Evolutionary conservation across 1,139 yeast species (phyloP), one percentile per base, ranked within the genome.

Genomic region (Blastobotrys capitulatus): DNA sequence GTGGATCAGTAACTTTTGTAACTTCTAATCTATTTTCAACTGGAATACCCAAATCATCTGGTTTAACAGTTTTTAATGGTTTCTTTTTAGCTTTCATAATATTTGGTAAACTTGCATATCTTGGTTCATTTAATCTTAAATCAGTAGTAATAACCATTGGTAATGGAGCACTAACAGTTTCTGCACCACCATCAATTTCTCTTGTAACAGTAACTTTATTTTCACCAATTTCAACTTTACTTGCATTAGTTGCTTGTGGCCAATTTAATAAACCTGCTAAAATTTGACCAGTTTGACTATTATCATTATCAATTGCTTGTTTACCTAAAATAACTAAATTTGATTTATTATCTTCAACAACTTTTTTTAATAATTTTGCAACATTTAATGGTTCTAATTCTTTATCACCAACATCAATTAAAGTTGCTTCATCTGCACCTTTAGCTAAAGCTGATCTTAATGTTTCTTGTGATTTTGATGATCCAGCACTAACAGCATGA

Each of bases 41-140:
- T 46, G 83, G 87, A 31, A 88, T 74, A 25, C 82, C 87, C 54
- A 86, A 78, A 60, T 86, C 95, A n/a, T 74, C 72, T 16, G 86
- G 74, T 64, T 78, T 80, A 57, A 85, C 68, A 60, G 81, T 83
- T 58, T 79, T 85, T 67, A 90, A 75, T 8, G 96, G 96, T 76
- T 88, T 89, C 80, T 90, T 90, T 76, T 92, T 92, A 50, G 97
- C 98, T 75, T 92, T 92, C 98, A 92, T 92, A 71, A 89, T 80
- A 67, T 90, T 92, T 51, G 96, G 97, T 63, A 92, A 76, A 10
- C 95, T 82, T 18, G 95, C 96, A 64, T 88, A 92, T 60, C 97
- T 81, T 49, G 98, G 98, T 64, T 82, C 94, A 66, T 92, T 92
- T 62, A 92, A 78, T 69, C 98, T 84, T 61, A 92, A 76, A 68